phyloP scores from a whole-genome alignment of 106 monocot genomes.

The Phalaenopsis equestris region DNA sequence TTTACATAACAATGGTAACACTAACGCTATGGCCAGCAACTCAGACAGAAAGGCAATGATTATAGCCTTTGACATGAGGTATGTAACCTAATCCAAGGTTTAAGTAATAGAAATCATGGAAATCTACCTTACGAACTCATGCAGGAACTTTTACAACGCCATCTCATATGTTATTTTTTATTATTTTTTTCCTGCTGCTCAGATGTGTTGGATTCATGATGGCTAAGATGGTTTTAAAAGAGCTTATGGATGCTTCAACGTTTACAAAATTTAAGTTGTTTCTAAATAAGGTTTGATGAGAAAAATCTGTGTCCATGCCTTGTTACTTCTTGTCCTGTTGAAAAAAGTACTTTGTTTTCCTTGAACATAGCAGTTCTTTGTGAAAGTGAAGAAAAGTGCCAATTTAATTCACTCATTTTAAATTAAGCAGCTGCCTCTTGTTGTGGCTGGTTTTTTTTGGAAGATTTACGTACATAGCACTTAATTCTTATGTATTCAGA shows the following conservation, averaged over 20 bases:
- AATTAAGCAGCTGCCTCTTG: neutral
- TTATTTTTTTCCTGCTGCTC: neutral
- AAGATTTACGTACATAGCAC: no score
- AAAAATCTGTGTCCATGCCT: neutral
- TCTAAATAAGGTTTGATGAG: conserved; percentile 56
- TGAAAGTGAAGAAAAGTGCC: neutral
- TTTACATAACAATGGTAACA: conserved; percentile 39
- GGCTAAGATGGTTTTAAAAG: conserved; percentile 90
- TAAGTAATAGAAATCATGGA: neutral
- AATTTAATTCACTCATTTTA: neutral
- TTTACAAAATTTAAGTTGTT: conserved; percentile 78
- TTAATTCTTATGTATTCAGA: neutral
- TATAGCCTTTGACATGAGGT: conserved; percentile 99
- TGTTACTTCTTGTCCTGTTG: neutral
- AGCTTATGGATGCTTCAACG: conserved; percentile 76
- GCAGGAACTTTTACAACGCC: neutral
- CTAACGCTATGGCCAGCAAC: conserved; percentile 23
- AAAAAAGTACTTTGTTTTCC: neutral
- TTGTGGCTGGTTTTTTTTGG: neutral
- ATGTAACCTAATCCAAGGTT: conserved; percentile 3
- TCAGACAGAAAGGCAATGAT: conserved; percentile 73
- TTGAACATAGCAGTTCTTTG: neutral
- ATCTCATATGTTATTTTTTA: neutral
- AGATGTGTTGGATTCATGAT: conserved; percentile 98
- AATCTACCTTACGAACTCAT: neutral